These are phyloP conservation scores for bread wheat (Triticum aestivum) DNA, from an alignment of 176 grass and related monocot genomes.

Conservation along the genomic window DNA sequence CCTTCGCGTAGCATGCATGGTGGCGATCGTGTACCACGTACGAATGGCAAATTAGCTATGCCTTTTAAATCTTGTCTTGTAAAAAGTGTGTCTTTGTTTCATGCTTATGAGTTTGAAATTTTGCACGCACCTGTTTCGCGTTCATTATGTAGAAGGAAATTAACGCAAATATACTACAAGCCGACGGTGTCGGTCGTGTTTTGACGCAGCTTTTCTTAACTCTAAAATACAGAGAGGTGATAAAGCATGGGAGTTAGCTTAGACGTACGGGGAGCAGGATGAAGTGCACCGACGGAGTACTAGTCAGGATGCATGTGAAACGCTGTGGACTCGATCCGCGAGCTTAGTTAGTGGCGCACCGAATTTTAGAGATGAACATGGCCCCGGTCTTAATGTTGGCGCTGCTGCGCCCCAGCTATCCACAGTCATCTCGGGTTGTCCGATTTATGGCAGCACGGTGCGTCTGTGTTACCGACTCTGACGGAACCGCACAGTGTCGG, in stretches of 20 bases:
- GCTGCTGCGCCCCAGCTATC: background rate
- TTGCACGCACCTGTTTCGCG: too few relatives aligned
- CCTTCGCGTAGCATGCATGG: too few relatives aligned
- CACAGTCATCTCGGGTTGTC: background rate
- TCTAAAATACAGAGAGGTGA: background rate
- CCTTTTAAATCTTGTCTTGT: too few relatives aligned
- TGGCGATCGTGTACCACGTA: too few relatives aligned
- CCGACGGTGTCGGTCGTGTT: too few relatives aligned
- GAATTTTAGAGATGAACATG: background rate
- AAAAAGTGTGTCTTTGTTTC: too few relatives aligned
- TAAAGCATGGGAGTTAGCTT: too few relatives aligned
- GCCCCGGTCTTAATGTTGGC: background rate
- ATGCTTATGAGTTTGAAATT: too few relatives aligned
- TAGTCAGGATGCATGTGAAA: constrained; percentile 1
- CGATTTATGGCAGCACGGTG: constrained; percentile 29
- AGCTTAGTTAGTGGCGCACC: background rate
- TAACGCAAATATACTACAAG: too few relatives aligned
- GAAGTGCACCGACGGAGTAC: background rate
- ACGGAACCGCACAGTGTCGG: background rate
- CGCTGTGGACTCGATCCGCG: background rate
- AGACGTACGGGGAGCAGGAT: background rate
- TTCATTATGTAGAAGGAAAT: too few relatives aligned
- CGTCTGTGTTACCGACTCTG: background rate
- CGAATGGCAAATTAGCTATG: too few relatives aligned
- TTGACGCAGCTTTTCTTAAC: too few relatives aligned